These are phyloP conservation scores for Schizonepeta tenuifolia DNA, from an alignment of 257 asterid species.

Conservation along the genomic window DNA sequence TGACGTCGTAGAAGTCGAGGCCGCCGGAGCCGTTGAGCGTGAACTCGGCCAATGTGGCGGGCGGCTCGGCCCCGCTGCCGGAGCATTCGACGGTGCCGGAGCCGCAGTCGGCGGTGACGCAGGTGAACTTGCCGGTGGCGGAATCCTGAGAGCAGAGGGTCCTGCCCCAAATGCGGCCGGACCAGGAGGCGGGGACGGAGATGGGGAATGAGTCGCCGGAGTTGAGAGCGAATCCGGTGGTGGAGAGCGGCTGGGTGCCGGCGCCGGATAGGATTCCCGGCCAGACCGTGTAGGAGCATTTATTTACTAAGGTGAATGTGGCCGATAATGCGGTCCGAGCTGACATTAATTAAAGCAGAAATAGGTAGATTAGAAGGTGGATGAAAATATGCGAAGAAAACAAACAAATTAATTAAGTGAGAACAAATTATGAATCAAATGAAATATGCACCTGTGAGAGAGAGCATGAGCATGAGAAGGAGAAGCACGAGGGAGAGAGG, in stretches of 20 bases:
- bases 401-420: too few relatives aligned
- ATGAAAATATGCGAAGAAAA: background rate
- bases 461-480: slow-evolving; percentile 22
- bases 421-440: background rate
- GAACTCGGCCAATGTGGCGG: slow-evolving; percentile 79
- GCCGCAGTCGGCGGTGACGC: slow-evolving; percentile 75
- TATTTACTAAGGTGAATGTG: slow-evolving; percentile 65
- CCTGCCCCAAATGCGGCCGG: slow-evolving; percentile 80
- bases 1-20: slow-evolving; percentile 75
- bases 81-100: slow-evolving; percentile 61
- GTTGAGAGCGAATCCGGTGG: slow-evolving; percentile 60
- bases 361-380: background rate
- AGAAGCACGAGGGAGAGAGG: slow-evolving; percentile 10
- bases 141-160: slow-evolving; percentile 55
- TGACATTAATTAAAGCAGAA: background rate
- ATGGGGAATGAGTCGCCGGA: slow-evolving; percentile 51
- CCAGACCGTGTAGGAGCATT: slow-evolving; percentile 72
- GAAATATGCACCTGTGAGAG: slow-evolving; percentile 39
- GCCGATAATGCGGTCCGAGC: slow-evolving; percentile 45
- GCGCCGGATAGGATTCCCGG: slow-evolving; percentile 72
- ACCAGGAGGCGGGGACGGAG: slow-evolving; percentile 61
- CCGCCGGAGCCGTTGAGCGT: slow-evolving; percentile 73
- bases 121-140: slow-evolving; percentile 54
- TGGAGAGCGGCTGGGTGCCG: slow-evolving; percentile 52
- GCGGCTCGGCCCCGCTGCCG: slow-evolving; percentile 66